Percentiles rank a stretch among this genome's conserved stretches.
Conservation (phyloP, 1,284 basidiomycete genomes). For the Cerioporus squamosus region DNA sequence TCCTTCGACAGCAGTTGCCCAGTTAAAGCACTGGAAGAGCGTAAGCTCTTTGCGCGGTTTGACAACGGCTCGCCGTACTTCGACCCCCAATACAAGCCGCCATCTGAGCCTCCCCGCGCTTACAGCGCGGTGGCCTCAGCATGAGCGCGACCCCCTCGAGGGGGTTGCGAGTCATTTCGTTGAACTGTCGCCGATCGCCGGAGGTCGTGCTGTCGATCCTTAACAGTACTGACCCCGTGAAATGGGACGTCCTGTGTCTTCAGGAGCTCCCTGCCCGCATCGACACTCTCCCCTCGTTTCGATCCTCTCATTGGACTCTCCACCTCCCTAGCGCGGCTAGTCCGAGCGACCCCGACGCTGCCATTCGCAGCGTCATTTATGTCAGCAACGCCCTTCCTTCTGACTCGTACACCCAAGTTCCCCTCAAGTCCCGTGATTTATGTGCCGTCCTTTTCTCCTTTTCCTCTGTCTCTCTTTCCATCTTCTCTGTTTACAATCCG, state of each 20-base stretch:
- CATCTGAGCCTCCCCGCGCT: background rate
- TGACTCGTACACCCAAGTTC: constrained; percentile 7
- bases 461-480: no score
- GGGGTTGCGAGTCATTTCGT: constrained; percentile 3
- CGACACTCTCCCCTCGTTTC: background rate
- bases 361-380: constrained; percentile 1
- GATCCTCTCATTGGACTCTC: background rate
- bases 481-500: no score
- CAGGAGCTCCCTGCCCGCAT: constrained; percentile 1
- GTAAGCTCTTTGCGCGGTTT: background rate
- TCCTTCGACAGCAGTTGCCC: constrained; percentile 7
- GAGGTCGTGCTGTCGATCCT: constrained; percentile 4
- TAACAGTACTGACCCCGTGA: background rate
- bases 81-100: no score
- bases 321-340: background rate
- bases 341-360: background rate
- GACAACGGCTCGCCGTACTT: background rate
- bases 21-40: background rate
- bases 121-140: background rate
- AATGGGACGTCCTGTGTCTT: constrained; percentile 4
- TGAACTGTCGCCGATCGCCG: constrained; percentile 4
- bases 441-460: background rate
- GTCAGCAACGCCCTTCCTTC: background rate
- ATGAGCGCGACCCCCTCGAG: background rate
- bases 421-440: background rate